Evolutionary conservation across 805 yeast genomes (phyloP), one percentile per base, ranked within the genome.

Genomic region (Candida loeiensis): DNA sequence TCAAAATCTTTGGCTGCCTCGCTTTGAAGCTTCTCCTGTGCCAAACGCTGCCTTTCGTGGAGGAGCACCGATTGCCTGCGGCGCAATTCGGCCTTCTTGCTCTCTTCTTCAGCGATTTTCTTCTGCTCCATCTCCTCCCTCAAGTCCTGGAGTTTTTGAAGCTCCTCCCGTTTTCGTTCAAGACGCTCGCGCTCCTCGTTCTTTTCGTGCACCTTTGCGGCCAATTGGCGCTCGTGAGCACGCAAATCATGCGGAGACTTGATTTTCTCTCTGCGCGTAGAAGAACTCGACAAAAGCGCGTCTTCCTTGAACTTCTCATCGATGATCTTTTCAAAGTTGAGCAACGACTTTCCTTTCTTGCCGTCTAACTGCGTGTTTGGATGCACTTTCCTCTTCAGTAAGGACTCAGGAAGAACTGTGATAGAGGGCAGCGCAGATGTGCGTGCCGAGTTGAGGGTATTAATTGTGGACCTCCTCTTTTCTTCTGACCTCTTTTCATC

Each of bases 241-340:
- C 32, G 34, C 25, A 39, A 18, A 17, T 39, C 42, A 19, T 39
- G 42, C 2, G 42, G 42, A 6, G 37, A 32, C 32, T 39, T 36
- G 15, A 33, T 20, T 13, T 21, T 28, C 29, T 33, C 35, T 27
- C n/a, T 28, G 7, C 37, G 33, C 15, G 37, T 11, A 6, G 28
- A 6, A 12, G 28, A 22, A 12, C 28, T 29, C 3, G 41, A 38
- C 24, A 33, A 34, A 6, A 33, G 36, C 7, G 24, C 27, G 13
- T 49, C 55, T 13, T 58, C 58, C 15, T 53, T 55, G 43, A 64
- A 63, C 34, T 56, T 50, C 39, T 62, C 63, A 36, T 57, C 67
- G 41, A 65, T 60, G 24, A 63, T 56, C 36, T 45, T 35, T 37
- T 56, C 58, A 45, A 65, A 65, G 40, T 61, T 59, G 32, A 52